Evolutionary conservation across 495 filamentous ascomycete species (phyloP).

Genomic region (Aeminium ludgeri): DNA sequence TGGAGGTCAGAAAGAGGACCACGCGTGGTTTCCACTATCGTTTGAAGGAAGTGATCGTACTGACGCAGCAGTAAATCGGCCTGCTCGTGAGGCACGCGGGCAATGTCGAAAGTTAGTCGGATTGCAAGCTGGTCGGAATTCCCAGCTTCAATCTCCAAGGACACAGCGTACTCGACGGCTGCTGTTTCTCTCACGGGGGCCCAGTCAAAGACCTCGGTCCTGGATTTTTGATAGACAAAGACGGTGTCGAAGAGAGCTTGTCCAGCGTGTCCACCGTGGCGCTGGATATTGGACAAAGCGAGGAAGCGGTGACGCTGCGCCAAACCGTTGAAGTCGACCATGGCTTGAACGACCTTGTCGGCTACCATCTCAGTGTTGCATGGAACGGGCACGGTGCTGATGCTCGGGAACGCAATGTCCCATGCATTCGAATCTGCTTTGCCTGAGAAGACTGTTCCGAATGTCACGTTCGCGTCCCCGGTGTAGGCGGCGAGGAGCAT

Average conservation of each 20-base stretch:
- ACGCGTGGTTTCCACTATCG: constrained; percentile 25
- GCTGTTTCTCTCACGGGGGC: constrained; percentile 36
- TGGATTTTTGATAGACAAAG: constrained; percentile 56
- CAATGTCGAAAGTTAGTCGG: constrained; percentile 42
- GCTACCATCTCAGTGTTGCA: constrained; percentile 35
- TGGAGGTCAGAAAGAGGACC: constrained; percentile 11
- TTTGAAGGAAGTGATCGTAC: constrained; percentile 36
- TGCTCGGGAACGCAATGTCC: constrained; percentile 48
- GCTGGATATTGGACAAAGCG: constrained; percentile 48
- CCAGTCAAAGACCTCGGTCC: constrained; percentile 23
- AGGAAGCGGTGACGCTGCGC: constrained; percentile 52
- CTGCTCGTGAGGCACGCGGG: constrained; percentile 45
- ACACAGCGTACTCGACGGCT: constrained; percentile 47
- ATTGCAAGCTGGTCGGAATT: constrained; percentile 31
- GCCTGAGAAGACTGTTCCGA: constrained; percentile 57
- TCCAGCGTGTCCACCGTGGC: constrained; percentile 41
- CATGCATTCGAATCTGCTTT: constrained; percentile 38
- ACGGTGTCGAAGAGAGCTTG: constrained; percentile 58
- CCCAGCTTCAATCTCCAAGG: constrained; percentile 50
- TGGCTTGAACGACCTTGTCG: constrained; percentile 34
- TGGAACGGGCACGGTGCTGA: constrained; percentile 54
- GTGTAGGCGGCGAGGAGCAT: constrained; percentile 52
- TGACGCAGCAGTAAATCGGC: constrained; percentile 43
- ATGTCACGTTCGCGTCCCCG: constrained; percentile 49
- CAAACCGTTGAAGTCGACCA: constrained; percentile 42